phyloP scores from a whole-genome alignment of 495 filamentous ascomycete genomes.

The Hyaloscypha bicolor region DNA sequence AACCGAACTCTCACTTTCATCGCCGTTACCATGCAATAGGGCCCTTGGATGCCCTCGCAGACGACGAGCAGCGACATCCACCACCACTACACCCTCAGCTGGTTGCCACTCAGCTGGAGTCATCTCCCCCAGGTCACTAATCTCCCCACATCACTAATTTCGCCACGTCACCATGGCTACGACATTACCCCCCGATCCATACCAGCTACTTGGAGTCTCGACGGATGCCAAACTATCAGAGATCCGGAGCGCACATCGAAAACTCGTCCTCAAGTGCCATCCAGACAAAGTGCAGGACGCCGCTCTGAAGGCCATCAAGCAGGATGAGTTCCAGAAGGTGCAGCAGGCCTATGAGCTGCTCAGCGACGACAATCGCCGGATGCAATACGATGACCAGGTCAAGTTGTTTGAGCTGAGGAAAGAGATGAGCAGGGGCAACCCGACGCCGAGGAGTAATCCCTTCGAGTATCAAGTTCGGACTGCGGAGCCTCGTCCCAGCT shows the following conservation, averaged over 20 bases:
- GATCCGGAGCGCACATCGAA: slow-evolving; percentile 84
- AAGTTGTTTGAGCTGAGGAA: slow-evolving; percentile 59
- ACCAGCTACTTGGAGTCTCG: slow-evolving; percentile 75
- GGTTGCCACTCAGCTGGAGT: slow-evolving; percentile 13
- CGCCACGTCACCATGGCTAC: slow-evolving; percentile 57
- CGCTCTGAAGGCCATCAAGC: slow-evolving; percentile 65
- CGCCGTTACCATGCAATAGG: slow-evolving; percentile 26
- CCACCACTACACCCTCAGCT: slow-evolving; percentile 11
- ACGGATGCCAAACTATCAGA: slow-evolving; percentile 71
- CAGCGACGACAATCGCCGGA: slow-evolving; percentile 71
- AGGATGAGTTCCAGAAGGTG: slow-evolving; percentile 88
- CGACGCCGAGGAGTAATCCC: slow-evolving; percentile 26
- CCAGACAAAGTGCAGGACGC: slow-evolving; percentile 92
- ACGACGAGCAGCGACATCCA: slow-evolving; percentile 21
- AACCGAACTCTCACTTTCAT: background rate
- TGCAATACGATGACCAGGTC: slow-evolving; percentile 77
- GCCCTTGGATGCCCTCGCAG: slow-evolving; percentile 15
- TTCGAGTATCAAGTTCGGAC: slow-evolving; percentile 33
- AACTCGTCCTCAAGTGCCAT: slow-evolving; percentile 90
- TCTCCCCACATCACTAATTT: background rate
- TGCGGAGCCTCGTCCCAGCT: slow-evolving; percentile 27
- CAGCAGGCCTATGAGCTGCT: slow-evolving; percentile 93
- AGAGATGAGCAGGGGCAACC: slow-evolving; percentile 38
- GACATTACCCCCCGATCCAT: slow-evolving; percentile 76
- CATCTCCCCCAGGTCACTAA: slow-evolving; percentile 2